A percentile compares a stretch with the other conserved stretches of the same genome.
Evolutionary conservation across 2,329 filamentous ascomycete genomes (phyloP).

Genomic region (Botryosphaeria dothidea): DNA sequence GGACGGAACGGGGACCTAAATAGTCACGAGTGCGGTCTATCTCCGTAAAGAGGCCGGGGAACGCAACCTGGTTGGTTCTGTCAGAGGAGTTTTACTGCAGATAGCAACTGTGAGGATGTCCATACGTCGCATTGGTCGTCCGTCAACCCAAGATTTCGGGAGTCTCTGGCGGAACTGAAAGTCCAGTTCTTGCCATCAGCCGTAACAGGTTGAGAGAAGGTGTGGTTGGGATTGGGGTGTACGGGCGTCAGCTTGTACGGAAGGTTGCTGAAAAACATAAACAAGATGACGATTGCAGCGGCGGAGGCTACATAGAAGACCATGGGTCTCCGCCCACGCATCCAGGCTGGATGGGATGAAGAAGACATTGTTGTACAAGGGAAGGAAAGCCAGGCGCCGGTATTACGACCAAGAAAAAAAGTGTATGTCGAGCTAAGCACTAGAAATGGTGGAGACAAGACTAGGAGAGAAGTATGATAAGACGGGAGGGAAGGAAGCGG

Average conservation of each 20-base stretch:
- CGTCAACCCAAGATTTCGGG: slow-evolving; percentile 5
- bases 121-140: slow-evolving; percentile 17
- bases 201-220: background rate
- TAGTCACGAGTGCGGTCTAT: background rate
- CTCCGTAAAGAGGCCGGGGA: slow-evolving; percentile 6
- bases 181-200: background rate
- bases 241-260: background rate
- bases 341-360: background rate
- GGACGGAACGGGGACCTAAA: background rate
- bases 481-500: background rate
- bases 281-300: background rate
- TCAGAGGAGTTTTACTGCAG: background rate
- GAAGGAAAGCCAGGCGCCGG: background rate
- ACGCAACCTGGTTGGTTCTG: background rate
- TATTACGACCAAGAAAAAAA: background rate
- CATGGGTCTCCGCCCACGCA: background rate
- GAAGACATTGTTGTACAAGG: background rate
- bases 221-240: background rate
- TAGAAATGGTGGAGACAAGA: background rate
- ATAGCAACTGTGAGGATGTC: background rate
- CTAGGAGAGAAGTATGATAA: background rate
- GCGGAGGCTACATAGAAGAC: background rate
- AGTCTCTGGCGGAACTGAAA: background rate
- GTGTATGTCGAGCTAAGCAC: background rate
- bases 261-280: background rate